Percentiles rank a stretch among this genome's conserved stretches.
Conservation (phyloP, 1,284 basidiomycete species). For the Cutaneotrichosporon dermatis region DNA sequence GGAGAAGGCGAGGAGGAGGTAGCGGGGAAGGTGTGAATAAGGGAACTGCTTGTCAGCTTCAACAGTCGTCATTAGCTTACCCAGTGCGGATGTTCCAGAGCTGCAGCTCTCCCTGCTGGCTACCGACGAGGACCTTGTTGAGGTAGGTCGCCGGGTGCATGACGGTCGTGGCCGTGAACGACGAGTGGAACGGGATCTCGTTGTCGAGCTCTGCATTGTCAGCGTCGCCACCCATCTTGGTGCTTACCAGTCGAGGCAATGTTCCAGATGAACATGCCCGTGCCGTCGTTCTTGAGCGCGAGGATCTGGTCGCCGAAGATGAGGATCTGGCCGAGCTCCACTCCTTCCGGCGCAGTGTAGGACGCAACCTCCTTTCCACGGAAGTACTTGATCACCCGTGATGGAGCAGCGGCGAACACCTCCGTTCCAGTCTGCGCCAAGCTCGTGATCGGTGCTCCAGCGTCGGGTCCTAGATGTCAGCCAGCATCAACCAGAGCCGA, state of each 20-base stretch:
- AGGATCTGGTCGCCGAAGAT: constrained; percentile 77
- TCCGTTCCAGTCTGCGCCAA: constrained; percentile 80
- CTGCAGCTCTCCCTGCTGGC: constrained; percentile 74
- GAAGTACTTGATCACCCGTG: constrained; percentile 68
- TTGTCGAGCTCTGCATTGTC: constrained; percentile 32
- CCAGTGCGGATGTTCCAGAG: constrained; percentile 90
- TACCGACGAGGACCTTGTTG: constrained; percentile 88
- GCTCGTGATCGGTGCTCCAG: constrained; percentile 65
- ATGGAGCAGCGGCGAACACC: constrained; percentile 74
- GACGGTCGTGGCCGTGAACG: constrained; percentile 74
- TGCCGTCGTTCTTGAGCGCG: constrained; percentile 73
- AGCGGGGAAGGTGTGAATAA: constrained; percentile 53
- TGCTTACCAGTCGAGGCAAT: constrained; percentile 47
- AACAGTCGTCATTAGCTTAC: constrained; percentile 52
- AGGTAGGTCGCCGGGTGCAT: constrained; percentile 95
- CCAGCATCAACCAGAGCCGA: not conserved
- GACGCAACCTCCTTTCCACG: constrained; percentile 69
- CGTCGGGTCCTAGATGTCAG: constrained; percentile 64
- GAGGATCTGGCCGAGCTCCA: constrained; percentile 54
- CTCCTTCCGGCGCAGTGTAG: constrained; percentile 32
- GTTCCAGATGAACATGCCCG: constrained; percentile 77
- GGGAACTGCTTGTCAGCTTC: constrained; percentile 36
- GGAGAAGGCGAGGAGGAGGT: constrained; percentile 46
- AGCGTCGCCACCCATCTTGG: constrained; percentile 51
- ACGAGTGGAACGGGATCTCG: constrained; percentile 56